Evolutionary conservation across 805 yeast genomes (phyloP).

Genomic region (Lipomyces kockii): DNA sequence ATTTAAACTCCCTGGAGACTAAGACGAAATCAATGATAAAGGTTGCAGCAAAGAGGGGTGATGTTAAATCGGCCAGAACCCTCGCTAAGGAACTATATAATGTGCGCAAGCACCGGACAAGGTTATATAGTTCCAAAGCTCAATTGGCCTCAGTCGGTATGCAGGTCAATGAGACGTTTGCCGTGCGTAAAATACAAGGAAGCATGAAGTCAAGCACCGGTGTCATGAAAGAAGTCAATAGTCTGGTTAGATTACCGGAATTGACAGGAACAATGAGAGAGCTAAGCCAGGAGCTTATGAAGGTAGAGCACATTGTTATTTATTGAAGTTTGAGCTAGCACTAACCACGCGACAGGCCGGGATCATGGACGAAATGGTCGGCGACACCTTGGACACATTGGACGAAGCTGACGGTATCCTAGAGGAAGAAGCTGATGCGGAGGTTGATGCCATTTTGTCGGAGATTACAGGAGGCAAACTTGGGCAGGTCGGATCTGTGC

Average conservation of each 20-base stretch:
- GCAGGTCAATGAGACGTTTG: conserved; percentile 91
- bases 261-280: conserved; percentile 82
- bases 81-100: conserved; percentile 83
- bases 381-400: conserved; percentile 77
- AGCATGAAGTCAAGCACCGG: conserved; percentile 77
- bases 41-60: conserved; percentile 75
- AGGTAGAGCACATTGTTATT: conserved; percentile 18
- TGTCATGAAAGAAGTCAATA: conserved; percentile 87
- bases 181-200: conserved; percentile 78
- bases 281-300: conserved; percentile 79
- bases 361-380: conserved; percentile 92
- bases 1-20: conserved; percentile 61
- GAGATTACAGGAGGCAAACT: conserved; percentile 53
- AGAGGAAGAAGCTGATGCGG: conserved; percentile 68
- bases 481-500: conserved; percentile 47
- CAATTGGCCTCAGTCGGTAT: conserved; percentile 82
- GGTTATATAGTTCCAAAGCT: conserved; percentile 80
- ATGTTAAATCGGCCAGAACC: conserved; percentile 70
- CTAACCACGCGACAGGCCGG: conserved; percentile 45
- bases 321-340: background rate
- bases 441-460: conserved; percentile 64
- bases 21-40: conserved; percentile 80
- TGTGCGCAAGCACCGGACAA: conserved; percentile 70
- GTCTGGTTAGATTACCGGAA: conserved; percentile 76
- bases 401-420: conserved; percentile 64